These are phyloP conservation scores for Aspergillus mulundensis DNA, from an alignment of 495 filamentous ascomycete species.

Conservation along the genomic window DNA sequence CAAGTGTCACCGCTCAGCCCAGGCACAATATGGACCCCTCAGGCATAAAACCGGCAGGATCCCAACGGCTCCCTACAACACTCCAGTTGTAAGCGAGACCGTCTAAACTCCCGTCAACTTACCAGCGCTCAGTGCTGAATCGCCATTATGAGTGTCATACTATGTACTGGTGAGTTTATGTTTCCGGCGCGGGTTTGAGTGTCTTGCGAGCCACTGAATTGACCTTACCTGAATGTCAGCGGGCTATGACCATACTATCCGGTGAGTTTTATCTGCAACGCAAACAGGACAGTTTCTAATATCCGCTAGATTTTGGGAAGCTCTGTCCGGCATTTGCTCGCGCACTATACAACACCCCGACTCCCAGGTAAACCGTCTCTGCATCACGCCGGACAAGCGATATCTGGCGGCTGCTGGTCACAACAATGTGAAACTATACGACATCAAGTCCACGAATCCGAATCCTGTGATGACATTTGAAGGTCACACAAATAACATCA, in stretches of 20 bases:
- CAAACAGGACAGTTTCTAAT: constrained; percentile 4
- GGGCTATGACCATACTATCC: constrained; percentile 98
- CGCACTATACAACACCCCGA: constrained; percentile 97
- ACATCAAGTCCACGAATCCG: constrained; percentile 94
- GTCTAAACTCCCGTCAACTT: constrained; percentile 1
- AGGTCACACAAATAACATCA: constrained; percentile 92
- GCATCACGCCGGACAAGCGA: constrained; percentile 96
- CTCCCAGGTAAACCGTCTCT: constrained; percentile 96
- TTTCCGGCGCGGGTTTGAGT: neutral
- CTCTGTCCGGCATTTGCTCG: constrained; percentile 93
- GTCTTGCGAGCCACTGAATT: neutral
- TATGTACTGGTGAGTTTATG: constrained; percentile 68
- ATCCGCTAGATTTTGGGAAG: constrained; percentile 84
- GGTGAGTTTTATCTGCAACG: constrained; percentile 52
- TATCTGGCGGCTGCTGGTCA: constrained; percentile 93
- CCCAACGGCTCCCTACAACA: neutral
- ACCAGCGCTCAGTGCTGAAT: constrained; percentile 1
- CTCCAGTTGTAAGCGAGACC: constrained; percentile 5
- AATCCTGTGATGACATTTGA: constrained; percentile 89
- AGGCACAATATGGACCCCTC: neutral
- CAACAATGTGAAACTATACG: constrained; percentile 93
- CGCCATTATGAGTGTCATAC: constrained; percentile 73
- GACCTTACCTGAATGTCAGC: constrained; percentile 46
- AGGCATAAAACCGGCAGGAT: constrained; percentile 21
- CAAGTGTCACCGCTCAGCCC: constrained; percentile 5